These are phyloP conservation scores for Selaginella tamariscina DNA, from an alignment of 75 land plant species.

Conservation along the genomic window DNA sequence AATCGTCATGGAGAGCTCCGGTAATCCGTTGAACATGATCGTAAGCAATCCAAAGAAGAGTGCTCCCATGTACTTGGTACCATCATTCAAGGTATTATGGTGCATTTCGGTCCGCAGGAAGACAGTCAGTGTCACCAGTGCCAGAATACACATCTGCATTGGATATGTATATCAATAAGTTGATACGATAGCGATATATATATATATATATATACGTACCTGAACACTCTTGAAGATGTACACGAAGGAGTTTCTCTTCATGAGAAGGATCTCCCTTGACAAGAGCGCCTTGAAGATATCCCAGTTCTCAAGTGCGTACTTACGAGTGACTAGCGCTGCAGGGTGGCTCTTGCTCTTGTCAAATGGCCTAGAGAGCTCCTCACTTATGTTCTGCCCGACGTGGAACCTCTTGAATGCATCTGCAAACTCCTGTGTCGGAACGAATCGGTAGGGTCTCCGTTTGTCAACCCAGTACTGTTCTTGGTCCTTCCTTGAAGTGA, in stretches of 20 bases:
- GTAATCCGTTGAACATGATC: constrained; percentile 84
- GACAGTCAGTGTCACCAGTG: constrained; percentile 48
- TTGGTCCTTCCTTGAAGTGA: constrained; percentile 83
- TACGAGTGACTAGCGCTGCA: constrained; percentile 52
- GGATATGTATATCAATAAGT: neutral
- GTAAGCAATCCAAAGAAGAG: constrained; percentile 43
- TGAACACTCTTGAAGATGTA: constrained; percentile 44
- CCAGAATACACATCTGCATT: constrained; percentile 45
- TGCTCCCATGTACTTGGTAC: constrained; percentile 45
- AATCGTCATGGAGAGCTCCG: constrained; percentile 61
- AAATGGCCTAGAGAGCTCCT: constrained; percentile 49
- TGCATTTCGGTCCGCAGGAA: constrained; percentile 54
- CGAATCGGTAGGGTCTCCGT: constrained; percentile 46
- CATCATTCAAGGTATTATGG: constrained; percentile 34
- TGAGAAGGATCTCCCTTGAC: constrained; percentile 61
- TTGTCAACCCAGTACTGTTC: constrained; percentile 76
- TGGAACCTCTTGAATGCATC: constrained; percentile 48
- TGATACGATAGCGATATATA: neutral
- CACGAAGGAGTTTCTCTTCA: constrained; percentile 74
- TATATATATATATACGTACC: constrained; percentile 21
- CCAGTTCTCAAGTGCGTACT: constrained; percentile 37
- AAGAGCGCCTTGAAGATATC: constrained; percentile 59
- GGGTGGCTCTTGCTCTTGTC: constrained; percentile 44
- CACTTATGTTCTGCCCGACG: constrained; percentile 38
- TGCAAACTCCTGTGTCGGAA: constrained; percentile 59